A percentile compares a stretch with the other conserved stretches of the same genome.
These are phyloP conservation scores for Cubamyces lactineus DNA, from an alignment of 768 basidiomycete species.

Conservation along the genomic window DNA sequence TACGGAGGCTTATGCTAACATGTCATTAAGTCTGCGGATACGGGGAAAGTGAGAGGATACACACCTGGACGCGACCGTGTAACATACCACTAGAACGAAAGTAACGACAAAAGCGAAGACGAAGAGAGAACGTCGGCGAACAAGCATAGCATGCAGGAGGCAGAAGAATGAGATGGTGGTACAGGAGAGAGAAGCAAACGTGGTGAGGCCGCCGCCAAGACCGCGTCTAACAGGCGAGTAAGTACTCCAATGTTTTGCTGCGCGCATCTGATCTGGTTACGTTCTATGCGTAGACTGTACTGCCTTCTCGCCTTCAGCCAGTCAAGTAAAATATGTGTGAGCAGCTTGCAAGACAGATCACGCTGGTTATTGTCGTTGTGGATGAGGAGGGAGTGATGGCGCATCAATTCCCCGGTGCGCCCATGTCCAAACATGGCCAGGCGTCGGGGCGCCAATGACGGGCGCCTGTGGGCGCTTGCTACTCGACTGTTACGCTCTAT, in stretches of 20 bases:
- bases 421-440: background rate
- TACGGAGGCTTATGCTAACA: constrained; percentile 47
- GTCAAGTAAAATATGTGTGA: no score
- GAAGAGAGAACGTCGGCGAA: constrained; percentile 19
- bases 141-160: constrained; percentile 14
- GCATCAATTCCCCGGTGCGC: background rate
- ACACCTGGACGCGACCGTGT: constrained; percentile 19
- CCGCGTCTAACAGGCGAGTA: background rate
- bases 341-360: no score
- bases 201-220: constrained; percentile 1
- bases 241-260: background rate
- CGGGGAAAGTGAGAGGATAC: background rate
- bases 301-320: background rate
- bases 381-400: background rate
- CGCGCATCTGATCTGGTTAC: background rate
- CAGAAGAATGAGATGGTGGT: constrained; percentile 2
- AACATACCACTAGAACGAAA: constrained; percentile 9
- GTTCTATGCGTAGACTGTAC: background rate
- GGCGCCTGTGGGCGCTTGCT: background rate
- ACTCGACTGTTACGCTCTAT: no score
- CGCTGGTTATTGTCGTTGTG: background rate
- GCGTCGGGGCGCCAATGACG: constrained; percentile 6
- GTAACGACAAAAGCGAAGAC: constrained; percentile 9
- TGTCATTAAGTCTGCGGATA: background rate
- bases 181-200: background rate